These are phyloP conservation scores for Thalassiosira hispida DNA, from an alignment of 352 stramenopile species.

Conservation along the genomic window DNA sequence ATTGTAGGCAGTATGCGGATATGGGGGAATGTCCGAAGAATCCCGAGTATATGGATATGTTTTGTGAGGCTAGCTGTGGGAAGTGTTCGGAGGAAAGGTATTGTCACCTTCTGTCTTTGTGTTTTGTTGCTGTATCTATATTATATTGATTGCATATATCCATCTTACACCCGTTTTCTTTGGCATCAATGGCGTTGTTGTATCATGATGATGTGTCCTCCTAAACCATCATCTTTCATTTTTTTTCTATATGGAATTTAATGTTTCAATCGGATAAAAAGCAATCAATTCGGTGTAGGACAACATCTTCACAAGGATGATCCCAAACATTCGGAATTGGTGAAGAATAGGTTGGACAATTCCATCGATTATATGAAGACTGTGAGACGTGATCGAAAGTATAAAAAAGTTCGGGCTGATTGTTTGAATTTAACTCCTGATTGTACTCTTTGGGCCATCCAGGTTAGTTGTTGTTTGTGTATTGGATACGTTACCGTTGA, in stretches of 20 bases:
- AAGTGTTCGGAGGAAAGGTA: slow-evolving; percentile 21
- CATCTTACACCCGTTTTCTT: not conserved
- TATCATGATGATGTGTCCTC: no score
- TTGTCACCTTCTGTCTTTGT: not conserved
- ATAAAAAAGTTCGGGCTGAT: slow-evolving; percentile 20
- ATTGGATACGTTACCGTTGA: no score
- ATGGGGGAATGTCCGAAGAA: slow-evolving; percentile 8
- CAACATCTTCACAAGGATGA: slow-evolving; percentile 8
- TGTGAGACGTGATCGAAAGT: slow-evolving; percentile 26
- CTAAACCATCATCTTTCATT: no score
- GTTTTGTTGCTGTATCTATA: not conserved
- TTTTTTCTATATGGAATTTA: no score
- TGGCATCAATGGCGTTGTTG: not conserved
- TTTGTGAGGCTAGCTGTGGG: not conserved
- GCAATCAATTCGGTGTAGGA: slow-evolving; percentile 33
- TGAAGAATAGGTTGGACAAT: slow-evolving; percentile 14
- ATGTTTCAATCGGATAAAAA: not conserved
- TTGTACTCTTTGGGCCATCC: slow-evolving; percentile 43
- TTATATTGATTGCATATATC: not conserved
- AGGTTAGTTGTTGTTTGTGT: not conserved
- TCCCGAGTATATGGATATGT: slow-evolving; percentile 10
- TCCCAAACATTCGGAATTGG: not conserved
- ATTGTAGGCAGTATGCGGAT: slow-evolving; percentile 6
- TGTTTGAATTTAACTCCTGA: slow-evolving; percentile 36
- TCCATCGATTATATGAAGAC: slow-evolving; percentile 35